These are phyloP conservation scores for Vachellia pachyceras DNA, from an alignment of 306 rosid species.

Conservation along the genomic window DNA sequence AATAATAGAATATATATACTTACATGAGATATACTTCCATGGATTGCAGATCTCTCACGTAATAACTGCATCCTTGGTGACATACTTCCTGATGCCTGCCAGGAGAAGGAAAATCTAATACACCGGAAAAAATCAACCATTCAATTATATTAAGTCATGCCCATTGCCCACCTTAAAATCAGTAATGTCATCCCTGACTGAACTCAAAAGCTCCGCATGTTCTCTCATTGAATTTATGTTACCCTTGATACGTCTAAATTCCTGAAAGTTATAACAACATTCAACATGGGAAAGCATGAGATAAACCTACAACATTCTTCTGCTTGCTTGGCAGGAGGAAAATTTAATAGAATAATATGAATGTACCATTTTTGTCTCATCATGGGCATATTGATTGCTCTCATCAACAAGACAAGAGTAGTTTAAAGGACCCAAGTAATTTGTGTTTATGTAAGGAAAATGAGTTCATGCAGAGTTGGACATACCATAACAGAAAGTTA, in stretches of 20 bases:
- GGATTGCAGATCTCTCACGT: constrained; percentile 93
- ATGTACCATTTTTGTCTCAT: not conserved
- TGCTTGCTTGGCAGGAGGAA: not conserved
- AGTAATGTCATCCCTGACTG: constrained; percentile 98
- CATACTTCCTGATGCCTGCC: constrained; percentile 94
- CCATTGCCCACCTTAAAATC: constrained; percentile 74
- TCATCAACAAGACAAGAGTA: too few relatives aligned
- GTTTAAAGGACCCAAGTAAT: too few relatives aligned
- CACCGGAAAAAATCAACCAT: constrained; percentile 23
- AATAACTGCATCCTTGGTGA: constrained; percentile 92
- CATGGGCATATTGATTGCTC: not conserved
- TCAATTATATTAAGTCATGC: constrained; percentile 39
- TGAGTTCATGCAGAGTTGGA: too few relatives aligned
- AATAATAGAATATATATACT: constrained; percentile 42
- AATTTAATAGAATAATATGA: not conserved
- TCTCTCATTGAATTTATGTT: constrained; percentile 89
- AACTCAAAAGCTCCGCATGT: constrained; percentile 96
- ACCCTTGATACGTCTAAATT: constrained; percentile 90
- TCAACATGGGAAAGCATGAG: constrained; percentile 16
- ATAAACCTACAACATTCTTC: not conserved
- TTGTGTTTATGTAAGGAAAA: too few relatives aligned
- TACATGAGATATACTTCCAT: constrained; percentile 97
- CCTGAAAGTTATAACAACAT: constrained; percentile 56
- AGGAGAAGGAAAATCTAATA: constrained; percentile 39
- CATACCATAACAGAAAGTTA: not conserved